Conservation (phyloP, 2,329 filamentous ascomycete species). For the Neofusicoccum laricinum region DNA sequence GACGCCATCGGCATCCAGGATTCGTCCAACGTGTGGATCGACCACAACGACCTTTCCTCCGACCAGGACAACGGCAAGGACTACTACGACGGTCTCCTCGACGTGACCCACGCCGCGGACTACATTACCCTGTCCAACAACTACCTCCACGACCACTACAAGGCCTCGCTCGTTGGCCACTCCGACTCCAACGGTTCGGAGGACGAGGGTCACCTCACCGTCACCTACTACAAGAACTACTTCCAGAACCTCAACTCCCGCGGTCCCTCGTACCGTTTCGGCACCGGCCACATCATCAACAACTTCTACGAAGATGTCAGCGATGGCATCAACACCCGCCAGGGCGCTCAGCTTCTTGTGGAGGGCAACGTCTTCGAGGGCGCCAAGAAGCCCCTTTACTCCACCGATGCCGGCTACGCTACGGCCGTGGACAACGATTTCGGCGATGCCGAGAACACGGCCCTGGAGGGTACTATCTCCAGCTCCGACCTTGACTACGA, state of each 20-base stretch:
- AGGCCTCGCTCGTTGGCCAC: constrained; percentile 59
- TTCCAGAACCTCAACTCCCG: constrained; percentile 64
- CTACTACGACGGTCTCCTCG: constrained; percentile 66
- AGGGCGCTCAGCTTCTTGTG: constrained; percentile 43
- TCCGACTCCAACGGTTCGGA: constrained; percentile 56
- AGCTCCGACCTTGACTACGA: constrained; percentile 31
- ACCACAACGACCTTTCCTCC: constrained; percentile 64
- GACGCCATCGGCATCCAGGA: constrained; percentile 53
- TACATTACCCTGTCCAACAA: constrained; percentile 57
- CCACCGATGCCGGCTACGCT: constrained; percentile 34
- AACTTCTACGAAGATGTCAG: constrained; percentile 34
- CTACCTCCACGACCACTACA: constrained; percentile 59
- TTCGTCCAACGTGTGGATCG: constrained; percentile 59
- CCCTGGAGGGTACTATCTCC: constrained; percentile 31
- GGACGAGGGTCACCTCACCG: constrained; percentile 60
- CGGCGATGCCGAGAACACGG: constrained; percentile 32
- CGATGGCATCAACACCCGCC: constrained; percentile 42
- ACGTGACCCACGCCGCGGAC: constrained; percentile 62
- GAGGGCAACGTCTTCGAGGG: constrained; percentile 39
- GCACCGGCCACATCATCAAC: constrained; percentile 62
- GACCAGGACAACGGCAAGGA: constrained; percentile 62
- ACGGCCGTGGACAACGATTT: constrained; percentile 39
- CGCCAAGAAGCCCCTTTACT: constrained; percentile 35
- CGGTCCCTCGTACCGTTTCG: constrained; percentile 62
- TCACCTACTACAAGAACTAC: constrained; percentile 67